phyloP scores from a whole-genome alignment of 2,329 filamentous ascomycete genomes.

The Trichoderma sp. region DNA sequence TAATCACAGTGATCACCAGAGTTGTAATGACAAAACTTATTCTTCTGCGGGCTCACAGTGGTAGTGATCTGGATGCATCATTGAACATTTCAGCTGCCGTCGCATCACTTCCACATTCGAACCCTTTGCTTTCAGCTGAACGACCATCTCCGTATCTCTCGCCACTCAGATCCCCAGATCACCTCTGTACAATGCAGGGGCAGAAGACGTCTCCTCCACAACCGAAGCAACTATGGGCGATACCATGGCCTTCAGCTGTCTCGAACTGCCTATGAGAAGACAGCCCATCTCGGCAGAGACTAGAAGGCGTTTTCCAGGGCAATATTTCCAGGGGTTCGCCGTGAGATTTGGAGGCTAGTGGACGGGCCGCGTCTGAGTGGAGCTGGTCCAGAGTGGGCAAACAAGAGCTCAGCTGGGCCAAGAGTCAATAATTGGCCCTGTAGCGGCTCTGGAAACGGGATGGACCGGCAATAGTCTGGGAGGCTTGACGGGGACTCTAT shows the following conservation, averaged over 20 bases:
- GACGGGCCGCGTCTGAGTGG: conserved; percentile 11
- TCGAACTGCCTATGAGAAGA: not conserved
- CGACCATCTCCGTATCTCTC: not conserved
- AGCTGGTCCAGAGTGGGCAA: not conserved
- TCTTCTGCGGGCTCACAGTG: not conserved
- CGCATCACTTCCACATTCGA: not conserved
- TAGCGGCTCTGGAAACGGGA: conserved; percentile 8
- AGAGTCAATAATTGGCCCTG: not conserved
- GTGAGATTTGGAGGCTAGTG: not conserved
- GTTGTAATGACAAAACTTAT: not conserved
- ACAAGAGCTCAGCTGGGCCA: conserved; percentile 1
- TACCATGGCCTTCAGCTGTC: not conserved
- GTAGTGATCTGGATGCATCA: not conserved
- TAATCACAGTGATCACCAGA: fast-evolving
- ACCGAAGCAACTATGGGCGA: not conserved
- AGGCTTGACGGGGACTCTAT: not conserved
- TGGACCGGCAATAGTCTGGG: conserved; percentile 5
- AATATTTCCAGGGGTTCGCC: not conserved
- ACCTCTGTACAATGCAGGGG: not conserved
- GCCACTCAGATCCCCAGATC: not conserved
- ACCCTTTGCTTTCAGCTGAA: not conserved
- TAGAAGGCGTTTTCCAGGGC: not conserved
- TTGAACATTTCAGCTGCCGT: not conserved
- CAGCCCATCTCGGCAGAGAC: not conserved
- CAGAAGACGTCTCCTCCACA: not conserved